Percentiles rank a stretch among this genome's conserved stretches.
phyloP scores from a whole-genome alignment of 805 yeast species.

The Candida sonorensis region DNA sequence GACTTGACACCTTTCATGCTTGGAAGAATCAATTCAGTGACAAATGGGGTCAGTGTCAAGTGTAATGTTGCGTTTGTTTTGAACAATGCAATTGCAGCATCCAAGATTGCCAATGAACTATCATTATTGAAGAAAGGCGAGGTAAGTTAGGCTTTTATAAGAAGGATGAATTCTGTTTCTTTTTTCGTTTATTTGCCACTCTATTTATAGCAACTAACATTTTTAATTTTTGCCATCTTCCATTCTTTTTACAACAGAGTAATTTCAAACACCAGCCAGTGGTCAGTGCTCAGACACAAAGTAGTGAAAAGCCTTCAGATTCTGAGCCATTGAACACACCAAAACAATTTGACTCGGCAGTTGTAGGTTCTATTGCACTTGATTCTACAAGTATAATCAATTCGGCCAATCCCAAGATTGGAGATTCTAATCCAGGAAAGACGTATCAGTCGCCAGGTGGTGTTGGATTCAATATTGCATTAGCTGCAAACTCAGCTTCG shows the following conservation, averaged over 20 bases:
- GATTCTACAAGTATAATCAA: conserved; percentile 56
- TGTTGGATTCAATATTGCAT: conserved; percentile 72
- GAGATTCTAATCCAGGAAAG: conserved; percentile 72
- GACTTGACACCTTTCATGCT: conserved; percentile 74
- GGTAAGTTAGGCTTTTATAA: conserved; percentile 6
- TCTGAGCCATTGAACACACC: not conserved
- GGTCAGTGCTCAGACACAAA: too few relatives aligned
- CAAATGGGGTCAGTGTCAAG: conserved; percentile 62
- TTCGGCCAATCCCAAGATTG: conserved; percentile 21
- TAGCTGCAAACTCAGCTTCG: conserved; percentile 42
- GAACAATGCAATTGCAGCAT: conserved; percentile 66
- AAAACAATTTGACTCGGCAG: conserved; percentile 27
- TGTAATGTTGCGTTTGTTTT: conserved; percentile 71
- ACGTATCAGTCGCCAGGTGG: conserved; percentile 65
- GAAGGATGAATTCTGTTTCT: not conserved
- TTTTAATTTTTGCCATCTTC: too few relatives aligned
- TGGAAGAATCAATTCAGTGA: conserved; percentile 54
- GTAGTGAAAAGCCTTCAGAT: too few relatives aligned
- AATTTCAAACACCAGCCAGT: too few relatives aligned
- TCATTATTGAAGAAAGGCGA: conserved; percentile 26
- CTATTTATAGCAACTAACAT: too few relatives aligned
- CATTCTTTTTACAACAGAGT: not conserved
- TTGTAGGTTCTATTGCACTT: conserved; percentile 72
- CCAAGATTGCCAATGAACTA: conserved; percentile 57
- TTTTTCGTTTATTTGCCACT: not conserved